phyloP scores from a whole-genome alignment of 2,329 filamentous ascomycete genomes.

The Sarocladium strictum region DNA sequence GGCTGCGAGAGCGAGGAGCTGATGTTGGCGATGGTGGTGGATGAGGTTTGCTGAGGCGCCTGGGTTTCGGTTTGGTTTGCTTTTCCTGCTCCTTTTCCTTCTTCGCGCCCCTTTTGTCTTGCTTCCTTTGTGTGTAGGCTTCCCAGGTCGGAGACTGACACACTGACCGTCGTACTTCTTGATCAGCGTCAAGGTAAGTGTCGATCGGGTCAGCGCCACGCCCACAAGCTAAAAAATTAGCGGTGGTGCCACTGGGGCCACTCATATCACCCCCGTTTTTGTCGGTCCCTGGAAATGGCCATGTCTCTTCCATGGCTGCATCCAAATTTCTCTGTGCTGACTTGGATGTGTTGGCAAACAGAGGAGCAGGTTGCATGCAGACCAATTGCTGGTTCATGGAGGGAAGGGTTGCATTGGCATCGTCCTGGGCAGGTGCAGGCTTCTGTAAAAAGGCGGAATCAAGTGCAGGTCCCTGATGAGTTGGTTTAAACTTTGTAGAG shows the following conservation, averaged over 20 bases:
- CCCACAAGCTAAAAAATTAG: background rate
- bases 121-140: slow-evolving; percentile 46
- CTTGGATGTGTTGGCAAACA: background rate
- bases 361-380: background rate
- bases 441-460: background rate
- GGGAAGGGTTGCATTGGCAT: background rate
- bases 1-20: slow-evolving; percentile 13
- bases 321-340: background rate
- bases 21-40: slow-evolving; percentile 16
- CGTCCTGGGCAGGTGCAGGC: background rate
- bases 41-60: slow-evolving; percentile 26
- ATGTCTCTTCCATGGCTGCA: background rate
- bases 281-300: background rate
- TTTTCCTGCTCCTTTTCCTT: slow-evolving; percentile 33
- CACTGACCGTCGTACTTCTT: slow-evolving; percentile 31
- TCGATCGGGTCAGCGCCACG: background rate
- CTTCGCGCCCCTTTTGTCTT: slow-evolving; percentile 43
- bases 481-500: background rate
- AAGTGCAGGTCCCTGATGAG: background rate
- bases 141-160: slow-evolving; percentile 61
- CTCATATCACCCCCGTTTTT: background rate
- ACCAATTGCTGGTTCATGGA: background rate
- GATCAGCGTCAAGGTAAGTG: background rate
- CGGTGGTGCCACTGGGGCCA: background rate
- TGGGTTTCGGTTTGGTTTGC: slow-evolving; percentile 30